These are phyloP conservation scores for Alternaria gaisen DNA, from an alignment of 2,329 filamentous ascomycete species.

Conservation along the genomic window DNA sequence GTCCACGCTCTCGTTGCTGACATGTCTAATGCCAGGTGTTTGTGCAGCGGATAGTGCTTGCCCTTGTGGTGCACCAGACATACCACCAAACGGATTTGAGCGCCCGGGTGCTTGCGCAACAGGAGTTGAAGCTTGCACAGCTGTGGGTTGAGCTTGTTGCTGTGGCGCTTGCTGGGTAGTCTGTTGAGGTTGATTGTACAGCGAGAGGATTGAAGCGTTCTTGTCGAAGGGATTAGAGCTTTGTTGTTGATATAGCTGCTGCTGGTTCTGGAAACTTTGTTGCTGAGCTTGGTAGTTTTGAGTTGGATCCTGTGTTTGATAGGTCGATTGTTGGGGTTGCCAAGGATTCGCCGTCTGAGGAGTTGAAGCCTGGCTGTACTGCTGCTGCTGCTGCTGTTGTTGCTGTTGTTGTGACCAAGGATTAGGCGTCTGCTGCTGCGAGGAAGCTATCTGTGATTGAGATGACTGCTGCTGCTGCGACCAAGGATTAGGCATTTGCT, in stretches of 20 bases:
- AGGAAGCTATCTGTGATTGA: constrained; percentile 16
- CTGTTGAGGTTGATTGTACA: constrained; percentile 72
- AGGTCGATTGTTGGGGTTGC: constrained; percentile 35
- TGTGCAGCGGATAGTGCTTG: constrained; percentile 35
- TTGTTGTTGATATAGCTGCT: constrained; percentile 35
- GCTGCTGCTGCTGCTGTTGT: constrained; percentile 12
- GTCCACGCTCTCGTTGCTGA: constrained; percentile 75
- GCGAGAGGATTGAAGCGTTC: constrained; percentile 72
- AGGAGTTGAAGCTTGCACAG: constrained; percentile 37
- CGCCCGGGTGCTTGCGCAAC: constrained; percentile 47
- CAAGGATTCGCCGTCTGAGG: constrained; percentile 34
- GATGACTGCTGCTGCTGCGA: constrained; percentile 30
- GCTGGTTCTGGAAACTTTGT: constrained; percentile 28
- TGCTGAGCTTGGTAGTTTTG: constrained; percentile 25
- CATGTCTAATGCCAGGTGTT: constrained; percentile 51
- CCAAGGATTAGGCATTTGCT: constrained; percentile 37
- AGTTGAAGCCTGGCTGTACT: constrained; percentile 16
- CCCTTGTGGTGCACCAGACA: constrained; percentile 27
- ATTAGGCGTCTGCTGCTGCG: constrained; percentile 33
- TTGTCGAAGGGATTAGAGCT: constrained; percentile 66
- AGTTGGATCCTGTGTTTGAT: constrained; percentile 30
- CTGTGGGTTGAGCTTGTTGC: constrained; percentile 34
- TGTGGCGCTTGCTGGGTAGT: constrained; percentile 56
- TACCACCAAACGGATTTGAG: constrained; percentile 65
- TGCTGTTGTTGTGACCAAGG: constrained; percentile 34